A percentile compares a stretch with the other conserved stretches of the same genome.
Evolutionary conservation across 805 yeast species (phyloP).

Genomic region (Yarrowia keelungensis): DNA sequence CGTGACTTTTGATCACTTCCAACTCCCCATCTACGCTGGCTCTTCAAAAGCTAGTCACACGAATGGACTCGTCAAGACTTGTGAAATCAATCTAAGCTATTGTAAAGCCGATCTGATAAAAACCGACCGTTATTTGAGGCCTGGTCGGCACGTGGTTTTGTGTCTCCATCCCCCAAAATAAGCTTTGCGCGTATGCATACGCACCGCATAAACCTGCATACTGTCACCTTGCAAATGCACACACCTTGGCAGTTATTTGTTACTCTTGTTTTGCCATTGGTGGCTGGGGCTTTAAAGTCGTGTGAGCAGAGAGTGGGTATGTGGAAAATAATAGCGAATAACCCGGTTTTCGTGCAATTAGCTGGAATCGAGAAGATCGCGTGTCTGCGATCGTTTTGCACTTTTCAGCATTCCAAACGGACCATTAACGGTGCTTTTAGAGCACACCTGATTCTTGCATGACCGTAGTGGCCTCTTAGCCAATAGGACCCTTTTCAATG

Average conservation of each 20-base stretch:
- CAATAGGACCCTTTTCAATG: neutral
- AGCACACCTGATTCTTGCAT: neutral
- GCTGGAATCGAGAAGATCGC: neutral
- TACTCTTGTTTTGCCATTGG: neutral
- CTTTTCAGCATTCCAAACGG: neutral
- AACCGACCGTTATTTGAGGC: neutral
- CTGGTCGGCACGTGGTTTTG: conserved; percentile 8
- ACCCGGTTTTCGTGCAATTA: neutral
- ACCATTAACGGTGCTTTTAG: neutral
- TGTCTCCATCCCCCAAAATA: neutral
- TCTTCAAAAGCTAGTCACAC: neutral
- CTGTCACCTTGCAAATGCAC: neutral
- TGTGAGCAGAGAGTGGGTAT: neutral
- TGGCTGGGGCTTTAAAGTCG: conserved; percentile 20
- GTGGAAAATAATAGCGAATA: neutral
- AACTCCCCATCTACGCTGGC: neutral
- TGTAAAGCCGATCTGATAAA: neutral
- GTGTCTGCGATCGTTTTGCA: too few relatives aligned
- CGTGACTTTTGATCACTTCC: neutral
- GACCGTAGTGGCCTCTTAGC: conserved; percentile 2
- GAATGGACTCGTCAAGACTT: neutral
- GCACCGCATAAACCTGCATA: conserved; percentile 6
- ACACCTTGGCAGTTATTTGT: conserved; percentile 25
- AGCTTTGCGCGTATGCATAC: neutral
- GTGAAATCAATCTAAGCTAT: neutral